A percentile compares a stretch with the other conserved stretches of the same genome.
Evolutionary conservation across 495 filamentous ascomycete species (phyloP).

Genomic region (Opeltia flavorubescens): DNA sequence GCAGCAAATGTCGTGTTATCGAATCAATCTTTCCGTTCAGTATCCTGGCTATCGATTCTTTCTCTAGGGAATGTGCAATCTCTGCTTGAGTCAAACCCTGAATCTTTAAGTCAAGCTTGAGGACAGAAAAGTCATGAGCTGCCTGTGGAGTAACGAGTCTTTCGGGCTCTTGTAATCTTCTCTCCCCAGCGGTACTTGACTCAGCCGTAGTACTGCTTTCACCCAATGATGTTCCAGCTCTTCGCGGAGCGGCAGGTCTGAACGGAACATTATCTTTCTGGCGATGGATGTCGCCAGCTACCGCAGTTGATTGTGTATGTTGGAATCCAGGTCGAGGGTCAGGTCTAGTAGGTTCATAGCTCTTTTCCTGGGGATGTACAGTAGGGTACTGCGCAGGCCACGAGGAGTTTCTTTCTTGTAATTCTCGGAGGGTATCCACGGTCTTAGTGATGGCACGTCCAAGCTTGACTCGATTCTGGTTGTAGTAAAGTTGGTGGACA

Average conservation of each 20-base stretch:
- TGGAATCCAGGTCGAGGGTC: conserved; percentile 32
- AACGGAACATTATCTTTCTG: conserved; percentile 23
- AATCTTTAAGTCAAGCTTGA: conserved; percentile 89
- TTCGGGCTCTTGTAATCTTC: conserved; percentile 44
- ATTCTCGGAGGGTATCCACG: conserved; percentile 61
- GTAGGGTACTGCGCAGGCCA: conserved; percentile 96
- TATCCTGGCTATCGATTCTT: conserved; percentile 72
- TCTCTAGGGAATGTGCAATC: conserved; percentile 92
- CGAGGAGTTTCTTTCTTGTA: conserved; percentile 75
- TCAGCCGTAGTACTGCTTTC: conserved; percentile 52
- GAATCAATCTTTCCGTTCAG: conserved; percentile 88
- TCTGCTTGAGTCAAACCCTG: conserved; percentile 75
- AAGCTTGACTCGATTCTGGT: conserved; percentile 76
- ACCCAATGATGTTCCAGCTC: conserved; percentile 58
- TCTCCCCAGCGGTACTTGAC: conserved; percentile 49
- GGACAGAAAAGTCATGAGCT: conserved; percentile 84
- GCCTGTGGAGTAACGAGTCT: conserved; percentile 84
- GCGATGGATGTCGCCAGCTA: conserved; percentile 20
- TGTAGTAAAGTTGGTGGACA: conserved; percentile 65
- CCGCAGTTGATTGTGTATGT: conserved; percentile 36
- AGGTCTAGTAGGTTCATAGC: conserved; percentile 26
- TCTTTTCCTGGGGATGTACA: conserved; percentile 41
- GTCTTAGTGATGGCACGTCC: conserved; percentile 72
- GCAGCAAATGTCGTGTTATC: conserved; percentile 77
- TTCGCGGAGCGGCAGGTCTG: conserved; percentile 39